Conservation (phyloP, 805 yeast genomes). For the Wickerhamomyces mucosus region DNA sequence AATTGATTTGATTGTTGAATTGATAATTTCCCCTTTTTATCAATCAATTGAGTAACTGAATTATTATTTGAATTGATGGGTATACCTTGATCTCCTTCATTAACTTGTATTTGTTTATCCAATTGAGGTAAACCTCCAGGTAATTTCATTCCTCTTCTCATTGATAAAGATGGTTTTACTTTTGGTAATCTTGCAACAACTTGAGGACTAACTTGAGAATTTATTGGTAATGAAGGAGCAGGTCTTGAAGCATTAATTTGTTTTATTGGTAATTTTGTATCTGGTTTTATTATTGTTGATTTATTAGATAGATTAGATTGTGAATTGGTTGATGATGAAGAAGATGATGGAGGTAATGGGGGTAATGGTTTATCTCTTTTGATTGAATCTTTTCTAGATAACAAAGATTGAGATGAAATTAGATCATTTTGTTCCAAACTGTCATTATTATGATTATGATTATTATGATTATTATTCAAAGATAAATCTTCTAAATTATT, state of each 20-base stretch:
- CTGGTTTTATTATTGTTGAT: neutral
- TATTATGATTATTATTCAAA: neutral
- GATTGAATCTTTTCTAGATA: neutral
- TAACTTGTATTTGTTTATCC: conserved; percentile 15
- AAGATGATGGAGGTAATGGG: conserved; percentile 26
- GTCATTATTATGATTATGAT: neutral
- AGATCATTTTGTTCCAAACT: neutral
- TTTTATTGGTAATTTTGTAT: conserved; percentile 1
- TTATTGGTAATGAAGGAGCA: conserved; percentile 21
- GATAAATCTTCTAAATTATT: neutral
- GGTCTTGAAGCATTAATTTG: conserved; percentile 20
- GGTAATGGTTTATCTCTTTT: conserved; percentile 29
- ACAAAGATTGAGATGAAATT: conserved; percentile 2
- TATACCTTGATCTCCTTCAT: conserved; percentile 11
- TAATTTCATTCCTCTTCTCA: conserved; percentile 77
- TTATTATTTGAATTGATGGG: conserved; percentile 1
- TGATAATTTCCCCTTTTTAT: conserved; percentile 15
- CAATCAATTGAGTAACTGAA: conserved; percentile 17
- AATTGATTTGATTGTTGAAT: conserved; percentile 21
- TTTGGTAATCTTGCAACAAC: conserved; percentile 71
- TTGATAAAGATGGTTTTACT: conserved; percentile 72
- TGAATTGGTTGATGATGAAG: neutral
- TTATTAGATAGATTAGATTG: neutral
- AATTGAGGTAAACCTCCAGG: conserved; percentile 70
- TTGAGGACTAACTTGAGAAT: conserved; percentile 65